Base-by-base conservation (phyloP, 345 rosid species). In the Salix caprea region DNA sequence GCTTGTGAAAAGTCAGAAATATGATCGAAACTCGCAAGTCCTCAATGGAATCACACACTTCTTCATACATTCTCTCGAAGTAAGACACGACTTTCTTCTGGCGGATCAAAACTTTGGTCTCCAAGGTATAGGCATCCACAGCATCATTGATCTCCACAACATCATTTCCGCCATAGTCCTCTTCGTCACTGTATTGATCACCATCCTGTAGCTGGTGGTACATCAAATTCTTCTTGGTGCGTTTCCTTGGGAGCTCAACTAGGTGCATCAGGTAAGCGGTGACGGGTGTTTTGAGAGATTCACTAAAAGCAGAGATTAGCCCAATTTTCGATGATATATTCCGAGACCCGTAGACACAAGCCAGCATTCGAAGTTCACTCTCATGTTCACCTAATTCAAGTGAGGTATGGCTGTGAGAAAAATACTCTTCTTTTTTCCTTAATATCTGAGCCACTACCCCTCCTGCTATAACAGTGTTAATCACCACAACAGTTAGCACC, bases 1-100 rank as follows among this genome's bases (percentile, higher is more conserved):
- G 97, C 84, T 92, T 94, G 84, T 94, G 98, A 77, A 94, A 94
- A 0, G 97, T 91, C 16, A 94, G 84, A 58, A 94, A 79, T 37
- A 92, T 82, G 21, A 94, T 89, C 7, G 97, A 86, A 2, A 82
- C 89, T 9, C 95, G 88, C 7, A 91, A 85, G 75, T 94, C 94
- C 85, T 89, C 97, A 1, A 88, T 91, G 0, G 68, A 72, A 44
- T 86, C 80, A 52, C 97, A 94, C 1, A 94, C 88, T 71, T 94
- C 98, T 80, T 89, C 89, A 30, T 86, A 87, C 87, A 92, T 85
- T 56, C 18, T 82, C 26, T 80, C 68, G 69, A 86, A 83, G 6
- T 80, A 77, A 4, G 96, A 87, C 4, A 94, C 98, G 12, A 87
- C 83, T 74, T 92, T 94, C 9, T 73, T 67, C 64, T 90, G 95